phyloP scores from a whole-genome alignment of 2,329 filamentous ascomycete species.

The Colletotrichum noveboracense region DNA sequence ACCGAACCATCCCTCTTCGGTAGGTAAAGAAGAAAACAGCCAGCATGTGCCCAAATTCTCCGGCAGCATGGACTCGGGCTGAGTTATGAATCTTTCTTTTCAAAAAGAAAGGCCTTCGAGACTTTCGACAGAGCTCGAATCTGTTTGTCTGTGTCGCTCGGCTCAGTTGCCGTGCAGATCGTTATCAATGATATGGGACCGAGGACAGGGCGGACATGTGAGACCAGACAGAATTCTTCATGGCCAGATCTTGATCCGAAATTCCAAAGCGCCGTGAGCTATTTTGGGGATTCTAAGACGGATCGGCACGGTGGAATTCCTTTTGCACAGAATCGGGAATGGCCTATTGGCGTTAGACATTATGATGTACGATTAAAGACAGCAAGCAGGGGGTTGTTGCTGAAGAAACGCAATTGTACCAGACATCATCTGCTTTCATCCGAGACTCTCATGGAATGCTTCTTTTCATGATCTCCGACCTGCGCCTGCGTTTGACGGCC shows the following conservation, averaged over 20 bases:
- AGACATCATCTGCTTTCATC: neutral
- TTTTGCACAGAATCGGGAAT: neutral
- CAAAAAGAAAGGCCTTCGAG: neutral
- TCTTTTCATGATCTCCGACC: neutral
- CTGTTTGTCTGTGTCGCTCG: neutral
- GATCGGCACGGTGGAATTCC: neutral
- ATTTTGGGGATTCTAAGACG: neutral
- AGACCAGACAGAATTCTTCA: slow-evolving; percentile 6
- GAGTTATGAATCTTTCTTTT: neutral
- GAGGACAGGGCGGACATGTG: neutral
- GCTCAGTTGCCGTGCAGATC: neutral
- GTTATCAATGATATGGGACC: neutral
- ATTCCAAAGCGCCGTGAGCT: neutral
- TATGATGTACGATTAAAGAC: neutral
- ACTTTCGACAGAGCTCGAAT: neutral
- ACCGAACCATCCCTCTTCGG: neutral
- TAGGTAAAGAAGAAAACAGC: neutral
- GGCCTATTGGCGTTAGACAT: neutral
- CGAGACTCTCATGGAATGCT: neutral
- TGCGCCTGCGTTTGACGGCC: neutral
- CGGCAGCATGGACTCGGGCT: neutral
- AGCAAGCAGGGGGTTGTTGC: neutral
- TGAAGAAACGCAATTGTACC: neutral
- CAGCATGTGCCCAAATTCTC: neutral
- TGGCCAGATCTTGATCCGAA: neutral